Evolutionary conservation across 352 stramenopile genomes (phyloP), one percentile per base, ranked within the genome.

Genomic region (Blastocystis hominis): DNA sequence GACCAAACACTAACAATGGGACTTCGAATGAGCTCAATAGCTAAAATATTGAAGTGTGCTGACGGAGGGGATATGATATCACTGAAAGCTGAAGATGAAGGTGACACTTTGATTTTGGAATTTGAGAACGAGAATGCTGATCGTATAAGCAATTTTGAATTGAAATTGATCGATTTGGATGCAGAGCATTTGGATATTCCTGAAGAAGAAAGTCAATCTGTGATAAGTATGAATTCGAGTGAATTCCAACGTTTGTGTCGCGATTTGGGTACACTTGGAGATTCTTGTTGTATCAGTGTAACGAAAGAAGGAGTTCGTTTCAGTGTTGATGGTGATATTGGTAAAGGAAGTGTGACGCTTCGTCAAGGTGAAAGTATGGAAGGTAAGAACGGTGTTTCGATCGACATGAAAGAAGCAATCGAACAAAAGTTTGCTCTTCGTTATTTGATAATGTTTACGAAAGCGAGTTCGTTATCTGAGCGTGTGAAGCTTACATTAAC

Each of bases 151-250:
- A 94, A 97, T 86, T 98, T 97, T 89, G 97, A 98, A 90, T 92
- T 99, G 75, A 99, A 99, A 93, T 93, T 99, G 64, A 99, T 99
- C 66, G 96, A 98, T 90, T 98, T 99, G 93, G 96, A 99, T 90
- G 95, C 92, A 80, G 97, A 99, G 89, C 95, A 98, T 91, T 91
- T 99, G 50, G 95, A n/a, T n/a, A n/a, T n/a, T n/a, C n/a, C n/a
- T n/a, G n/a, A n/a, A n/a, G n/a, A n/a, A n/a, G n/a, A n/a, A 95
- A 54, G 98, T 93, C 97, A 98, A 88, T 95, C 94, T 64, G 94
- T 91, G 2, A 93, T 96, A 75, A 93, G 91, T 77, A 90, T 91
- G 38, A 38, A 13, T 62, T 93, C 95, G 47, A 89, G 88, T 36
- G 97, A 99, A 92, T 99, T 99, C 91, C 94, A 98, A 91, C 93